Percentiles rank a stretch among this genome's conserved stretches.
Conservation (phyloP, 1,284 basidiomycete genomes). For the Thecaphora frezii region DNA sequence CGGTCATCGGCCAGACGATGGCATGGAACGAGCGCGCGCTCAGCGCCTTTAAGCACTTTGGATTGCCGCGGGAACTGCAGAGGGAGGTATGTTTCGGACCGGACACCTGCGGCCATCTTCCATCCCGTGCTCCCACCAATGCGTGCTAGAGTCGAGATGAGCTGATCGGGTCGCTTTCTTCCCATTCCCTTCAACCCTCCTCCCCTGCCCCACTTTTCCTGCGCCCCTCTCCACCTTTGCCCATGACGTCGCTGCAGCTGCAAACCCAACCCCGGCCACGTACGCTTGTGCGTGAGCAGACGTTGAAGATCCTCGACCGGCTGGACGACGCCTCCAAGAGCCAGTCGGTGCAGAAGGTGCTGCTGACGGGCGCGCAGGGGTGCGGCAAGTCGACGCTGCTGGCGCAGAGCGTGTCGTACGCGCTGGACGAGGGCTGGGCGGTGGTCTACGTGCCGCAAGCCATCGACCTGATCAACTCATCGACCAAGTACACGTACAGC, state of each 20-base stretch:
- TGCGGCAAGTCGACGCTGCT: slow-evolving; percentile 82
- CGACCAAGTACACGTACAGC: slow-evolving; percentile 75
- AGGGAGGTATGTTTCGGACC: slow-evolving; percentile 10
- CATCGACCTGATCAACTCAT: slow-evolving; percentile 75
- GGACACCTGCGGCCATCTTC: not conserved
- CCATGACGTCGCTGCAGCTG: no score
- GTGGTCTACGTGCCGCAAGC: slow-evolving; percentile 86
- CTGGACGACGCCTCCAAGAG: slow-evolving; percentile 32
- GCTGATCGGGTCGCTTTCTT: no score
- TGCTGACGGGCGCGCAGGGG: slow-evolving; percentile 67
- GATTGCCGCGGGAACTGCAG: slow-evolving; percentile 41
- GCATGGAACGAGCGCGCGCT: slow-evolving; percentile 39
- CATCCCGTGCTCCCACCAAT: slow-evolving; percentile 1
- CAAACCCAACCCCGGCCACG: slow-evolving; percentile 33
- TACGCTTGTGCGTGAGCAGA: slow-evolving; percentile 39
- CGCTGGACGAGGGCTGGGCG: slow-evolving; percentile 73
- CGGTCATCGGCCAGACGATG: slow-evolving; percentile 25
- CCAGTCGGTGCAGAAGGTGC: slow-evolving; percentile 12
- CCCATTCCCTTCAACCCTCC: no score
- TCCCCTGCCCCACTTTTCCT: no score
- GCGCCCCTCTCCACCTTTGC: no score
- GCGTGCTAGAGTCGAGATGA: no score
- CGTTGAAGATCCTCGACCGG: slow-evolving; percentile 42
- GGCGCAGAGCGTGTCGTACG: slow-evolving; percentile 77
- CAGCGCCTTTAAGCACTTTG: slow-evolving; percentile 39